Percentiles rank a stretch among this genome's conserved stretches.
These are phyloP conservation scores for Leucaena leucocephala DNA, from an alignment of 306 rosid genomes.

Conservation along the genomic window DNA sequence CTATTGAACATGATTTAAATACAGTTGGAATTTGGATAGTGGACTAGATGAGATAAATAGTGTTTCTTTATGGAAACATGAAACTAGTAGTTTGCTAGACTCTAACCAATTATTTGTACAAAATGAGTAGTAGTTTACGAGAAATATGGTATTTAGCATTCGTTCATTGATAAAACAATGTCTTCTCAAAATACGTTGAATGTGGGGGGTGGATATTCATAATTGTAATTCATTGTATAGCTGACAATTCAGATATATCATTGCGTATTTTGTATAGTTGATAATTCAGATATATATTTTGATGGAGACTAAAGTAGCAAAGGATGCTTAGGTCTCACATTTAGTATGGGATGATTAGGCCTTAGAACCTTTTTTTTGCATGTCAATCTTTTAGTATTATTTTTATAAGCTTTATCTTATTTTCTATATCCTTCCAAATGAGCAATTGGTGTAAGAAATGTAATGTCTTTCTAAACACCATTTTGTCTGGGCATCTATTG, in stretches of 20 bases:
- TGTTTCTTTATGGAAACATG: background rate
- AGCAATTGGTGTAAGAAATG: conserved; percentile 12
- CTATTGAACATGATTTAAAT: background rate
- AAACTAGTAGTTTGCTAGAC: background rate
- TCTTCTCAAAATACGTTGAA: background rate
- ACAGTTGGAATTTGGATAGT: background rate
- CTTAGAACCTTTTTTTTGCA: background rate
- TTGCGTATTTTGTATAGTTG: background rate
- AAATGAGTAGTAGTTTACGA: background rate
- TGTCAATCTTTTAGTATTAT: background rate
- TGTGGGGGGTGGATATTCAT: background rate
- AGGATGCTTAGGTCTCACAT: background rate
- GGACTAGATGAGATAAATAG: background rate
- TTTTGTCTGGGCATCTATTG: background rate
- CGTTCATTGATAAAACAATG: background rate
- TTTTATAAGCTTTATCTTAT: conserved; percentile 12
- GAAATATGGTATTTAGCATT: background rate
- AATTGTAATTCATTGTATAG: background rate
- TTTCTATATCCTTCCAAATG: conserved; percentile 9
- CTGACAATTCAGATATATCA: background rate
- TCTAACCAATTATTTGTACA: background rate
- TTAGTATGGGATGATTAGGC: background rate
- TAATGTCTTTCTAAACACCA: conserved; percentile 7
- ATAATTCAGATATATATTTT: background rate
- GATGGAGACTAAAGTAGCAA: background rate